Evolutionary conservation across 352 stramenopile genomes (phyloP).

Genomic region (Detonula confervacea): DNA sequence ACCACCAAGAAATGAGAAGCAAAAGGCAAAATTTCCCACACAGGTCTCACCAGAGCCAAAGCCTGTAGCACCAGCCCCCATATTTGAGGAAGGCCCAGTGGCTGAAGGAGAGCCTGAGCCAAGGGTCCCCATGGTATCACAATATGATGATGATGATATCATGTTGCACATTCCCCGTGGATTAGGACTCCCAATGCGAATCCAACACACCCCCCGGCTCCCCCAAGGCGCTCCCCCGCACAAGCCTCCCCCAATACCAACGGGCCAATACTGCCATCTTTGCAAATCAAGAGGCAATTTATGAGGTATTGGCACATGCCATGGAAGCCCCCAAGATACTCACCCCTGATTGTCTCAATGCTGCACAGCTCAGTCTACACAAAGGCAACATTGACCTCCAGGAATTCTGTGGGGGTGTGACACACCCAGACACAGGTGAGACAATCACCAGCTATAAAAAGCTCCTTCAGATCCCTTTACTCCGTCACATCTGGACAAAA

Average conservation of each 20-base stretch:
- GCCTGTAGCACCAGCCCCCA: background rate
- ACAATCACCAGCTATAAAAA: conserved; percentile 3
- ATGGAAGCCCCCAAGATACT: background rate
- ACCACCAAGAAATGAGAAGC: background rate
- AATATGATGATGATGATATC: background rate
- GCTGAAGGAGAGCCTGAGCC: background rate
- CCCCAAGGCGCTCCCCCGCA: background rate
- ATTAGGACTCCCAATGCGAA: background rate
- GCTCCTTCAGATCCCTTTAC: background rate
- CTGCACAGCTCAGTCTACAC: background rate
- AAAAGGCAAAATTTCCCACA: background rate
- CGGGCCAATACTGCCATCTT: background rate
- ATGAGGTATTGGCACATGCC: background rate
- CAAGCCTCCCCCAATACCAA: background rate
- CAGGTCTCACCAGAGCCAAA: background rate
- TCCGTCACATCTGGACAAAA: background rate
- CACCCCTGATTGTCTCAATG: background rate
- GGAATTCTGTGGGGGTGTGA: conserved; percentile 4
- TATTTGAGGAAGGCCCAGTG: background rate
- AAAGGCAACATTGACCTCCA: background rate
- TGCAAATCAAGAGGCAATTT: background rate
- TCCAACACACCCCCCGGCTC: background rate
- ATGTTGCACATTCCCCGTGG: background rate
- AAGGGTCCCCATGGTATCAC: background rate
- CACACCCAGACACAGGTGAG: background rate